Base-by-base conservation (phyloP, 2,329 filamentous ascomycete species). In the Lecanoromycetidae sp. region DNA sequence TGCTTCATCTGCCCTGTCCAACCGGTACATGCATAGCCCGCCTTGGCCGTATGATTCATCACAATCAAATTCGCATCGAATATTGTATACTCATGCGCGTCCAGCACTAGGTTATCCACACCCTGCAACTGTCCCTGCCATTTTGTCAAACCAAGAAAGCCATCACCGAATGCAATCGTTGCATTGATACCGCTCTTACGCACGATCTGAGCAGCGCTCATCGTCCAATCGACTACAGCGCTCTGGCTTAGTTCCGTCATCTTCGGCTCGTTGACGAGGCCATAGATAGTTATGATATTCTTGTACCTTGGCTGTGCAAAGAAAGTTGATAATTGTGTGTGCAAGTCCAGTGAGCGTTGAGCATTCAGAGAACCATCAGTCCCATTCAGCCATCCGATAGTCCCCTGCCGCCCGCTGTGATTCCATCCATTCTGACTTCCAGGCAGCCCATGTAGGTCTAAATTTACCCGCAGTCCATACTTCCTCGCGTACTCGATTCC, bases 341-440 rank as follows among this genome's bases (percentile, higher is more conserved):
- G 91, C 32, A 96, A 73, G 49, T 93, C 87, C 15, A 95, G 75
- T 1, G 86, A 85, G 29, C 90, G 79, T 57, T 94, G 75, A 0
- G 74, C 82, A 61, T 95, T 94, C 12, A 79, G 63, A 1, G 74
- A 71, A 9, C 91, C 90, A 58, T 94, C 72, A 0, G 85, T 82
- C n/a, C 91, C 91, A 57, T 91, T 91, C 32, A 96, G 68, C 91
- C 91, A 98, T 22, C 78, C 74, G 53, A 96, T 90, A 1, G 66
- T 52, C 1, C 91, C 90, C 61, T 84, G 81, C 8, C 80, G 78
- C 0, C 91, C 91, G 56, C 85, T 93, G 64, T 98, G 91, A 58
- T 95, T 95, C 90, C 90, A 96, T 2, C 91, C 91, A 58, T 98
- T 98, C 60, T 96, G 91, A 51, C 84, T 90, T 0, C 91, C 91